These are phyloP conservation scores for Skeletonema grethae DNA, from an alignment of 108 stramenopile species.

Conservation along the genomic window DNA sequence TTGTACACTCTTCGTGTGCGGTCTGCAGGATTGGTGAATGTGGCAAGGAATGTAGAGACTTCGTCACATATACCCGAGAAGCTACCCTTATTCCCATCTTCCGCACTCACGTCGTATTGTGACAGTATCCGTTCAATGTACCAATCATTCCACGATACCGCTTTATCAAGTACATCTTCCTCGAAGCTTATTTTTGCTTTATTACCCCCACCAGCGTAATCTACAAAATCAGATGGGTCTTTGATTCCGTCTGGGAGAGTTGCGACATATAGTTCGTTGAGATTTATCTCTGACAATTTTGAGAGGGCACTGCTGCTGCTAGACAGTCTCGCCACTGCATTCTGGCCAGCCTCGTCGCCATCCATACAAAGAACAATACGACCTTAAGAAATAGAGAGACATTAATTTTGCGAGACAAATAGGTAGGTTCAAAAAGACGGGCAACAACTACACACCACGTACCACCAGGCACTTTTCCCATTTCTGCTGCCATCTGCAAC, in stretches of 20 bases:
- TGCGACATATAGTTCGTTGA: slow-evolving; percentile 69
- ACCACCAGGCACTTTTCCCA: slow-evolving; percentile 48
- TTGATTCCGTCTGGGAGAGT: slow-evolving; percentile 64
- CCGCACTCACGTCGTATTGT: slow-evolving; percentile 42
- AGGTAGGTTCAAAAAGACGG: not conserved
- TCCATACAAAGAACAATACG: slow-evolving; percentile 86
- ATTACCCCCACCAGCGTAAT: slow-evolving; percentile 35
- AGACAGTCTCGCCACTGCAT: slow-evolving; percentile 73
- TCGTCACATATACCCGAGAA: slow-evolving; percentile 62
- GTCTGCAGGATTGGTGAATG: slow-evolving; percentile 55
- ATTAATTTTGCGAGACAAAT: not conserved
- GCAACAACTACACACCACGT: slow-evolving; percentile 15
- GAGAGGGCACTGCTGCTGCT: slow-evolving; percentile 61
- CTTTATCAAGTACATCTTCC: slow-evolving; percentile 52
- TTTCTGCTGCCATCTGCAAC: slow-evolving; percentile 55
- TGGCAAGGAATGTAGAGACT: slow-evolving; percentile 65
- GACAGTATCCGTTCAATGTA: slow-evolving; percentile 57
- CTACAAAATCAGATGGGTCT: slow-evolving; percentile 87
- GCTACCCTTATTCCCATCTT: slow-evolving; percentile 25
- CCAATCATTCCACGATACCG: slow-evolving; percentile 75
- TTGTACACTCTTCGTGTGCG: slow-evolving; percentile 53
- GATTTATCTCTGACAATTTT: slow-evolving; percentile 44
- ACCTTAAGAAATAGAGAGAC: slow-evolving; percentile 20
- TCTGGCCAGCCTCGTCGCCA: slow-evolving; percentile 84
- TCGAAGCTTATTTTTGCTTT: slow-evolving; percentile 35